These are phyloP conservation scores for Rhododendron henanense DNA, from an alignment of 148 eudicot species.

Conservation along the genomic window DNA sequence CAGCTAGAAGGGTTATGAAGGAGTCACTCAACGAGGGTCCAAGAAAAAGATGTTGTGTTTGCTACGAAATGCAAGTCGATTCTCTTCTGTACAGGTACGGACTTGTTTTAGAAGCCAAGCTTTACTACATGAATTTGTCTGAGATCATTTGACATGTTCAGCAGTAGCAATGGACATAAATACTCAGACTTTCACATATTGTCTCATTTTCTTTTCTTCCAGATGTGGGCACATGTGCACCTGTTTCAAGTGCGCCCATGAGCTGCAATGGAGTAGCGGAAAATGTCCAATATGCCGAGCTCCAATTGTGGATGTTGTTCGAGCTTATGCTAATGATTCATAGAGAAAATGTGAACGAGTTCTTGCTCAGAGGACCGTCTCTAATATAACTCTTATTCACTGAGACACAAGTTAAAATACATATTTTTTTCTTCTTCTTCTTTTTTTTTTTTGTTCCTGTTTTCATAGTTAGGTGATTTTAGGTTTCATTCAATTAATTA, in stretches of 20 bases:
- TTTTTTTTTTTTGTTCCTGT: not conserved
- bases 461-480: not conserved
- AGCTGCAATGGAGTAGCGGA: conserved; percentile 53
- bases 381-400: not conserved
- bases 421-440: not conserved
- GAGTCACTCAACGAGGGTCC: conserved; percentile 14
- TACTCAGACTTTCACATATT: not conserved
- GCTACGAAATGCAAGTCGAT: conserved; percentile 62
- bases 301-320: conserved; percentile 67
- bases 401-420: not conserved
- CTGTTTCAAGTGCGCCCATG: conserved; percentile 65
- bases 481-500: not conserved
- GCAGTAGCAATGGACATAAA: not conserved
- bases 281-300: conserved; percentile 73
- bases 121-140: not conserved
- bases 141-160: not conserved
- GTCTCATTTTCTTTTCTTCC: conserved; percentile 7
- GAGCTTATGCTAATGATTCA: conserved; percentile 27
- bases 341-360: conserved; percentile 21
- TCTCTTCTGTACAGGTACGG: conserved; percentile 82
- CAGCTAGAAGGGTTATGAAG: conserved; percentile 27
- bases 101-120: conserved; percentile 10
- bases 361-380: conserved; percentile 22
- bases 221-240: conserved; percentile 99
- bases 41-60: conserved; percentile 54